phyloP scores from a whole-genome alignment of 1,284 basidiomycete species.

The Trichosporon coremiiforme region DNA sequence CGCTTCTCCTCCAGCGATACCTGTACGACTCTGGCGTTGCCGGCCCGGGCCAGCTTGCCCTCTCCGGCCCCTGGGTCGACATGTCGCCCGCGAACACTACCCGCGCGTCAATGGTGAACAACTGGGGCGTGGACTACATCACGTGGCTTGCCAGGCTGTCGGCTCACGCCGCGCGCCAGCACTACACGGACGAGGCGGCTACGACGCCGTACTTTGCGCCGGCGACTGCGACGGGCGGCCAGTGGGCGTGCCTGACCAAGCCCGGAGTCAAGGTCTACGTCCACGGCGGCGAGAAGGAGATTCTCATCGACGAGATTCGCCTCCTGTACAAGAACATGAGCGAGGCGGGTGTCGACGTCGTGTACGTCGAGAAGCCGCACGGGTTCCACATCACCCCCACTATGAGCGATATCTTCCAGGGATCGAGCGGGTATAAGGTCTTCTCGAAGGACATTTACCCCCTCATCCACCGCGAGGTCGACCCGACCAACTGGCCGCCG shows the following conservation, averaged over 20 bases:
- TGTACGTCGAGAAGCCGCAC: slow-evolving; percentile 22
- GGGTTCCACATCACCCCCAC: slow-evolving; percentile 14
- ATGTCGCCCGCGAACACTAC: slow-evolving; percentile 1
- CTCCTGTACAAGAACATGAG: slow-evolving; percentile 22
- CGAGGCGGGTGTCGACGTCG: slow-evolving; percentile 21
- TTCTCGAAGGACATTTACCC: slow-evolving; percentile 13
- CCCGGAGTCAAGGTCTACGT: slow-evolving; percentile 24
- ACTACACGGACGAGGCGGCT: slow-evolving; percentile 19
- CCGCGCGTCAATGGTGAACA: slow-evolving; percentile 14
- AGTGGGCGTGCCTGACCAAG: slow-evolving; percentile 21
- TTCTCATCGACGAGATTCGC: slow-evolving; percentile 29
- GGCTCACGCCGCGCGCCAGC: slow-evolving; percentile 7
- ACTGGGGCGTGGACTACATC: slow-evolving; percentile 26
- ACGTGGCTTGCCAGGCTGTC: slow-evolving; percentile 16
- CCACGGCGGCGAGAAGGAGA: slow-evolving; percentile 24
- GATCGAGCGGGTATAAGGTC: neutral
- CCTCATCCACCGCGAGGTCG: slow-evolving; percentile 13
- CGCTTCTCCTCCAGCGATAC: slow-evolving; percentile 22
- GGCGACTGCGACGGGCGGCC: neutral
- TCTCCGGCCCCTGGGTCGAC: slow-evolving; percentile 27
- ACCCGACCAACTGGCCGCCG: slow-evolving; percentile 11
- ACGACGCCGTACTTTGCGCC: slow-evolving; percentile 25
- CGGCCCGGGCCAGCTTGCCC: slow-evolving; percentile 19
- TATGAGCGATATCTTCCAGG: slow-evolving; percentile 8
- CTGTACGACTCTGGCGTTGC: slow-evolving; percentile 9